Conservation (phyloP, 352 stramenopile genomes). For the Paralagenidium karlingii region DNA sequence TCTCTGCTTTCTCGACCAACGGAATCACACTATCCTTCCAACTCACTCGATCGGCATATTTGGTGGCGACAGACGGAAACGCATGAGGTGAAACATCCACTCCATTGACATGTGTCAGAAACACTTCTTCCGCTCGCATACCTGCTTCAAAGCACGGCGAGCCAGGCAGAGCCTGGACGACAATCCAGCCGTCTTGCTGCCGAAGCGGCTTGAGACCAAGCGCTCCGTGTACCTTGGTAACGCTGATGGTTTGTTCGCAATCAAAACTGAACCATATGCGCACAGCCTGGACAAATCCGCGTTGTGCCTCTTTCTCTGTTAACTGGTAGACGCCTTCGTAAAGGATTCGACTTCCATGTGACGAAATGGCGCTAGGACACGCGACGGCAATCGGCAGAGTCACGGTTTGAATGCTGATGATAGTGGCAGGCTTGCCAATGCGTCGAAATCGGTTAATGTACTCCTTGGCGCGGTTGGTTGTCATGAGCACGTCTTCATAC, state of each 20-base stretch:
- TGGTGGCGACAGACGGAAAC: constrained; percentile 34
- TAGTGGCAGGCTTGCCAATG: constrained; percentile 39
- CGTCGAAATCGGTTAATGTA: constrained; percentile 53
- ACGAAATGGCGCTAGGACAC: constrained; percentile 49
- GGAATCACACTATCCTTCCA: constrained; percentile 69
- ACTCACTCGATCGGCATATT: constrained; percentile 21
- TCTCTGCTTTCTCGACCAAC: constrained; percentile 59
- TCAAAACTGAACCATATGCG: constrained; percentile 75
- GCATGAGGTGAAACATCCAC: constrained; percentile 62
- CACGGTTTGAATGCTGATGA: constrained; percentile 54
- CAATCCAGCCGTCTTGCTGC: constrained; percentile 66
- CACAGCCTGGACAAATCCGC: constrained; percentile 51
- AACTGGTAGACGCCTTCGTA: constrained; percentile 54
- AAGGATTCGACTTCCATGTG: constrained; percentile 32
- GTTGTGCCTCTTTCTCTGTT: constrained; percentile 26
- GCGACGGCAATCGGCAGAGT: constrained; percentile 41
- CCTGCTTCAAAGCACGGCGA: constrained; percentile 56
- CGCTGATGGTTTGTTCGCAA: constrained; percentile 64
- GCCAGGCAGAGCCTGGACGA: constrained; percentile 49
- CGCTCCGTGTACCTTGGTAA: constrained; percentile 56
- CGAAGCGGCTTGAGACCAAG: constrained; percentile 55
- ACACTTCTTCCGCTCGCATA: constrained; percentile 61
- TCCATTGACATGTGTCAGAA: constrained; percentile 70
- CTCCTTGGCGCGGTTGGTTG: constrained; percentile 41
- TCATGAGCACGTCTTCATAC: constrained; percentile 58